Percentiles rank a stretch among this genome's conserved stretches.
Conservation (phyloP, 306 rosid species). For the Hippophae gyantsensis region DNA sequence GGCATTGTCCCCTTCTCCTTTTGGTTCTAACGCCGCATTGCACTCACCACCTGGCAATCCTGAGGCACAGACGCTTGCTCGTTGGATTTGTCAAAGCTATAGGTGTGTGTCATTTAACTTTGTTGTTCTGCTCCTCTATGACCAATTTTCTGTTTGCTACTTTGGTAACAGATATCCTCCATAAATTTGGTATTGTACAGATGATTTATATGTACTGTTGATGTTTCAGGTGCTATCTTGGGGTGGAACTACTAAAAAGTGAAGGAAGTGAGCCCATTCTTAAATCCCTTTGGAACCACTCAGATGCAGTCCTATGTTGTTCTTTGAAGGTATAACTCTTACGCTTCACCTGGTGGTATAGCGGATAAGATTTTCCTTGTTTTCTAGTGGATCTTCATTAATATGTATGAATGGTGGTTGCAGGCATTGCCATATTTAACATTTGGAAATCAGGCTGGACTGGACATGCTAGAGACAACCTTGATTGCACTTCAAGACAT, state of each 20-base stretch:
- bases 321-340: slow-evolving; percentile 54
- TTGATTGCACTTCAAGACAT: slow-evolving; percentile 93
- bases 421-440: slow-evolving; percentile 89
- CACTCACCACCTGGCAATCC: slow-evolving; percentile 76
- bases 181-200: not conserved
- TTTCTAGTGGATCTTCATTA: not conserved
- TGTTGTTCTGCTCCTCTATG: not conserved
- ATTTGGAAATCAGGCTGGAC: slow-evolving; percentile 93
- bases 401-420: not conserved
- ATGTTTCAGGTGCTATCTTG: slow-evolving; percentile 67
- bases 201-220: not conserved
- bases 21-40: slow-evolving; percentile 53
- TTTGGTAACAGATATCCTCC: not conserved
- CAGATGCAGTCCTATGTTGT: slow-evolving; percentile 86
- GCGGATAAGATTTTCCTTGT: not conserved
- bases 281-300: slow-evolving; percentile 89
- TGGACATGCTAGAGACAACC: slow-evolving; percentile 97
- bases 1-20: slow-evolving; percentile 74
- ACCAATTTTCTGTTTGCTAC: not conserved
- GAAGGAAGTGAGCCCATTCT: slow-evolving; percentile 78
- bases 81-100: slow-evolving; percentile 79
- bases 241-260: slow-evolving; percentile 70
- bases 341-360: too few species aligned
- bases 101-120: slow-evolving; percentile 32
- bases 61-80: slow-evolving; percentile 80